A percentile compares a stretch with the other conserved stretches of the same genome.
These are phyloP conservation scores for Earliella scabrosa DNA, from an alignment of 1,284 basidiomycete species.

Conservation along the genomic window DNA sequence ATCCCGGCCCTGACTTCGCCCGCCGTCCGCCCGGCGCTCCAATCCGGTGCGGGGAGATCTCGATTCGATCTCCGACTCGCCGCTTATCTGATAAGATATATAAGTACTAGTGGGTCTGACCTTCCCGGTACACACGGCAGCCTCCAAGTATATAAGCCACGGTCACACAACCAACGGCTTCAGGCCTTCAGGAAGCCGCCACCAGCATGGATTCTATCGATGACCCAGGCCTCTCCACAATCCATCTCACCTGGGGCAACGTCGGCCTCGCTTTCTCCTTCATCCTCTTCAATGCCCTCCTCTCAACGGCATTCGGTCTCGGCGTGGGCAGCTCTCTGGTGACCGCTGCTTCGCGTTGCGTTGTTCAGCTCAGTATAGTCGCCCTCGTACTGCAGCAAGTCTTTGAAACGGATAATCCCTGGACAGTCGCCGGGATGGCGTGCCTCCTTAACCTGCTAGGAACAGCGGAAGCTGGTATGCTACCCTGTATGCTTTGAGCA, in stretches of 20 bases:
- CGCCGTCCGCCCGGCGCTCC: too few relatives aligned
- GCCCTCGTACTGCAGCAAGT: conserved; percentile 72
- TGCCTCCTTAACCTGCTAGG: conserved; percentile 76
- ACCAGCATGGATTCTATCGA: conserved; percentile 27
- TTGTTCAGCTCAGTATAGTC: conserved; percentile 77
- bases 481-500: background rate
- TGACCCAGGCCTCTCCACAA: conserved; percentile 11
- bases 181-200: too few relatives aligned
- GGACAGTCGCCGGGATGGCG: conserved; percentile 76
- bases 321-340: conserved; percentile 73
- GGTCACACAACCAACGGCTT: too few relatives aligned
- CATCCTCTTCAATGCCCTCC: conserved; percentile 63
- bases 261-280: conserved; percentile 77
- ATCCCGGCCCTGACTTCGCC: conserved; percentile 2
- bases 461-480: conserved; percentile 65
- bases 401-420: conserved; percentile 75
- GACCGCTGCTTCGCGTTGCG: conserved; percentile 73
- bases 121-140: too few relatives aligned
- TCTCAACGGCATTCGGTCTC: conserved; percentile 69
- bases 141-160: too few relatives aligned
- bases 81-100: too few relatives aligned
- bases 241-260: conserved; percentile 65
- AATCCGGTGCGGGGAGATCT: conserved; percentile 2
- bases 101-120: too few relatives aligned
- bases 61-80: too few relatives aligned